Evolutionary conservation across 202 grass and related monocot species (phyloP), one percentile per base, ranked within the genome.

Genomic region (Brachypodium distachyon): DNA sequence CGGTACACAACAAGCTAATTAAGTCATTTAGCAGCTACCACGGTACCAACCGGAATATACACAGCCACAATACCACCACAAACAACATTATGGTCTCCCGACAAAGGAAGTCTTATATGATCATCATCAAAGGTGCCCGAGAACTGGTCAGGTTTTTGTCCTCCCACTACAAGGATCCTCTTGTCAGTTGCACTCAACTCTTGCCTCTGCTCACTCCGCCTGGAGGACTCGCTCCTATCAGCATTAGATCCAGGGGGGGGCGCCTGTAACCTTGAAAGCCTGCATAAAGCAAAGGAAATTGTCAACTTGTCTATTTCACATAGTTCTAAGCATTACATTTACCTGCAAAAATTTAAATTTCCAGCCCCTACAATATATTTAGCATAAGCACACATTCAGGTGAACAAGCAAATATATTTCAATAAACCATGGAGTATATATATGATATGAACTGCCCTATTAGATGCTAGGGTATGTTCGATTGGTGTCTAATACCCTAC

Each of bases 231-330:
- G 5, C 53, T 29, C 44, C 31, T 26, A 33, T 14, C 26, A 13
- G 18, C 3, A 38, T 75, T 70, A 54, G 69, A 60, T 83, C 61
- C 46, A 55, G 67, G 37, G 4, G 37, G 52, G 52, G 28, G 7
- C 18, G 29, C 55, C 18, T 32, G 42, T 80, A 32, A 84, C 22
- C 47, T 71, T 80, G 4, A 77, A 59, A 41, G 10, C 56, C 76
- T 88, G 77, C 81, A 80, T 33, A 19, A 31, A 40, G n/a, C 2
- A 13, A 82, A 75, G 38, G 6, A 34, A 71, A 84, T 47, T 12
- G 31, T 88, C 70, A 83, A 59, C n/a, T n/a, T n/a, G n/a, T n/a
- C n/a, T n/a, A n/a, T n/a, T 33, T 63, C 12, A 12, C 12, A 39
- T 37, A 4, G 33, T 39, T 23, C 28, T 28, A 46, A 8, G 56